Percentiles rank a stretch among this genome's conserved stretches.
phyloP scores from a whole-genome alignment of 2,329 filamentous ascomycete species.

The Cordyceps militaris region DNA sequence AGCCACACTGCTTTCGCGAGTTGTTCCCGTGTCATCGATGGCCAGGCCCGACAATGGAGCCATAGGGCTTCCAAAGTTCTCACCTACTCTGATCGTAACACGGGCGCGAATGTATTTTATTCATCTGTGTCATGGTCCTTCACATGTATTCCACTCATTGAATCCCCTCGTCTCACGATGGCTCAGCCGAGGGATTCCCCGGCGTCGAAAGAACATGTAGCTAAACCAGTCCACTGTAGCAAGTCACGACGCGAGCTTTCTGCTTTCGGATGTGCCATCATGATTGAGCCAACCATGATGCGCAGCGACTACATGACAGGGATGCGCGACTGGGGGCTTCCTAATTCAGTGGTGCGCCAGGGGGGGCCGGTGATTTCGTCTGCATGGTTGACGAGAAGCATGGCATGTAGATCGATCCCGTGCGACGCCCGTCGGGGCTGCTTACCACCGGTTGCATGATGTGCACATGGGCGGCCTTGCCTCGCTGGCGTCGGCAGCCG shows the following conservation, averaged over 20 bases:
- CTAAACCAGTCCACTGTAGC: too few species aligned
- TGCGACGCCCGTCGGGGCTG: conserved; percentile 1
- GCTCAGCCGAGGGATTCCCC: too few species aligned
- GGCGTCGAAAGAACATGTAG: too few species aligned
- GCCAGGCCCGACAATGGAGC: background rate
- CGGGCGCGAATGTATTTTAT: too few species aligned
- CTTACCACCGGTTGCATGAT: background rate
- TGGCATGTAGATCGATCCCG: conserved; percentile 13
- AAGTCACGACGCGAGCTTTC: conserved; percentile 4
- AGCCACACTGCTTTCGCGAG: background rate
- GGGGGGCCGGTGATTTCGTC: conserved; percentile 4
- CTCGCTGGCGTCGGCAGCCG: background rate
- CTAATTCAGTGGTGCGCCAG: background rate
- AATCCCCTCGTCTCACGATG: too few species aligned
- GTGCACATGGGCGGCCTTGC: background rate
- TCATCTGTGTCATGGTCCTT: background rate
- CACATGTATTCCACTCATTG: too few species aligned
- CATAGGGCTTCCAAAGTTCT: background rate
- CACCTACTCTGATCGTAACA: too few species aligned
- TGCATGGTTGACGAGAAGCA: background rate
- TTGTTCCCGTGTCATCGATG: background rate
- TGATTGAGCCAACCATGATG: conserved; percentile 9
- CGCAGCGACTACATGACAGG: conserved; percentile 3
- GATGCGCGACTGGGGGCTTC: background rate
- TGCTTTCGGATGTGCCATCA: background rate